These are phyloP conservation scores for Teratosphaeria nubilosa DNA, from an alignment of 2,329 filamentous ascomycete genomes.

Conservation along the genomic window DNA sequence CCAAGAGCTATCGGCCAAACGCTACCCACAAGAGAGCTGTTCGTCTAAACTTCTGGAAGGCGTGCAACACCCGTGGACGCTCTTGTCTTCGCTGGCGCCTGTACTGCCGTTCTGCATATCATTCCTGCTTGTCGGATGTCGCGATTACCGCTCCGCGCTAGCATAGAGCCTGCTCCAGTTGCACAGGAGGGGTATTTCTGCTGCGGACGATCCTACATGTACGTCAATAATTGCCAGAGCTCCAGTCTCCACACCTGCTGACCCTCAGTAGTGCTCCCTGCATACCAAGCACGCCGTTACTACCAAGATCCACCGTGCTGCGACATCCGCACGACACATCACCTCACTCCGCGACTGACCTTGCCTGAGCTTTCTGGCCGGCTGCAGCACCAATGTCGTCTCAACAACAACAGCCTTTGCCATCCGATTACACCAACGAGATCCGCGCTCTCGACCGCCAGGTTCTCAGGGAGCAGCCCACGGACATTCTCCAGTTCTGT, in stretches of 20 bases:
- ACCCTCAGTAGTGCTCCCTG: background rate
- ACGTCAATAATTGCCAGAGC: background rate
- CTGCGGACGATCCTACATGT: background rate
- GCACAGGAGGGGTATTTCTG: background rate
- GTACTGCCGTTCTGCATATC: background rate
- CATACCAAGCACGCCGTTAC: background rate
- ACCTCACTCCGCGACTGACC: background rate
- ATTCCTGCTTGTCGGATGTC: background rate
- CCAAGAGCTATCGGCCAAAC: background rate
- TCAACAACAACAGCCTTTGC: constrained; percentile 26
- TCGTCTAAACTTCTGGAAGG: background rate
- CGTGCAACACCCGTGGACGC: no score
- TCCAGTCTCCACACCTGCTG: background rate
- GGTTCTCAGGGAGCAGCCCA: constrained; percentile 47
- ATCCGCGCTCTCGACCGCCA: constrained; percentile 54
- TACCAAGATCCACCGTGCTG: background rate
- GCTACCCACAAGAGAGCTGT: background rate
- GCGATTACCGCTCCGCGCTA: background rate
- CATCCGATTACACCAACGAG: constrained; percentile 50
- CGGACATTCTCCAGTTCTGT: constrained; percentile 61
- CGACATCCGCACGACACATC: background rate
- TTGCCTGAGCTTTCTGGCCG: background rate
- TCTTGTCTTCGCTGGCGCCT: background rate
- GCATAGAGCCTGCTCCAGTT: background rate
- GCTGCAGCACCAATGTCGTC: background rate